Evolutionary conservation across 768 basidiomycete species (phyloP), one percentile per base, ranked within the genome.

Genomic region (Phlebiopsis gigantea): DNA sequence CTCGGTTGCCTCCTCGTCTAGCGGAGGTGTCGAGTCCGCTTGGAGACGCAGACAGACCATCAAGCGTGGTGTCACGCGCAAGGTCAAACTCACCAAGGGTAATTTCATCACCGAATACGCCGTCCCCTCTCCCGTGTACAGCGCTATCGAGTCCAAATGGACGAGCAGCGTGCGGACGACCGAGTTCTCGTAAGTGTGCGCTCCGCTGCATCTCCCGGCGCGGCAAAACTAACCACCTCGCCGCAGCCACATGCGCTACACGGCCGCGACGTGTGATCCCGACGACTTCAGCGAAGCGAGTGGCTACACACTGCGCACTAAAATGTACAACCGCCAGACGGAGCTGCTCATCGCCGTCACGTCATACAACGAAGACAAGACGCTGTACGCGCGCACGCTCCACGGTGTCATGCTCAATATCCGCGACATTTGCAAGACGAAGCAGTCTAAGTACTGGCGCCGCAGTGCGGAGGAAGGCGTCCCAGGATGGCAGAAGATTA

Each of bases 331-430:
- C 58, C 89, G 96, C 55, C 82, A 90, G 61, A 98, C 96, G 0
- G 96, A 98, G 61, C 70, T 98, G 6, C 80, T 98, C 24, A 96
- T 98, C 64, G 95, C 93, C 9, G 90, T 98, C 61, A 97, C 93
- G 5, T 91, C 87, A 3, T 93, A 93, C 75, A 93, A 93, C 61
- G 92, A 94, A 70, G 90, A 93, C 80, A 93, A 93, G 76, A 86
- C 84, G 5, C 81, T 93, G n/a, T 91, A 93, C 66, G 83, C 90
- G 25, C 86, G 89, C 61, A 98, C 96, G 0, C 77, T 98, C 41
- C 96, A 98, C 66, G 91, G 91, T 61, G 88, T 98, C 65, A 98
- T 98, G 95, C 72, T 96, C 60, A 98, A 99, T 72, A 96, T 98
- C 59, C 89, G 95, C 62, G 90, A 98, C 65, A 98, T 98, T 62